Conservation (phyloP, 176 grass and related monocot species). For the Typha latifolia region DNA sequence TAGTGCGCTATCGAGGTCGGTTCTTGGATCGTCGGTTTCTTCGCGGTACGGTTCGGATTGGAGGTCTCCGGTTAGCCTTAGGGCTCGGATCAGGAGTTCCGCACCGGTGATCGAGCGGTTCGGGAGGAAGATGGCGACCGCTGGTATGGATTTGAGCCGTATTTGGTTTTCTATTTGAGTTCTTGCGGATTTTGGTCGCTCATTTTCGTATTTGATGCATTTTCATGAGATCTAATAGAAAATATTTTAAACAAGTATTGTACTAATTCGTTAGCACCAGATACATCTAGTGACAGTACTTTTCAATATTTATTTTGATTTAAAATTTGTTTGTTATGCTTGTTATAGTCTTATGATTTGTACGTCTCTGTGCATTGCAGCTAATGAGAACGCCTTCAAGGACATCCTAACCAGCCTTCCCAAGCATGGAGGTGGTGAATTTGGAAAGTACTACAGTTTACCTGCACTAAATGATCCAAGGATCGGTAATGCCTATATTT, state of each 20-base stretch:
- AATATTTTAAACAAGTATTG: too few species aligned
- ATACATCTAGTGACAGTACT: too few species aligned
- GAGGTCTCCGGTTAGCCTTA: neutral
- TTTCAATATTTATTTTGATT: too few species aligned
- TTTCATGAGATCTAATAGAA: neutral
- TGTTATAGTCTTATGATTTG: neutral
- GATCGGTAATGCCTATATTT: conserved; percentile 22
- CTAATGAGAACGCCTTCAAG: conserved; percentile 22
- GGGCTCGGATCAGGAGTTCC: conserved; percentile 40
- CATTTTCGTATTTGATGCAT: neutral
- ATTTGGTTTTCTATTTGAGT: neutral
- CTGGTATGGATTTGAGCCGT: conserved; percentile 31
- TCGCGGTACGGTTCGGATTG: conserved; percentile 7
- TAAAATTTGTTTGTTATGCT: neutral
- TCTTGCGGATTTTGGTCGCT: neutral
- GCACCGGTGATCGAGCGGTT: conserved; percentile 30
- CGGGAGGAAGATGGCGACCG: conserved; percentile 61
- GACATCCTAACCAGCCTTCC: conserved; percentile 24
- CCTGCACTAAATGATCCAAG: conserved; percentile 24
- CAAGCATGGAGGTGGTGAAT: conserved; percentile 5
- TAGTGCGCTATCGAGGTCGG: neutral
- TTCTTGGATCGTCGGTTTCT: neutral
- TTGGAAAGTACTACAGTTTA: conserved; percentile 39
- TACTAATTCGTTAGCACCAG: too few species aligned
- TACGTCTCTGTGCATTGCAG: conserved; percentile 9